Evolutionary conservation across 2,329 filamentous ascomycete species (phyloP), one percentile per base, ranked within the genome.

Genomic region (Diaporthe destruens): DNA sequence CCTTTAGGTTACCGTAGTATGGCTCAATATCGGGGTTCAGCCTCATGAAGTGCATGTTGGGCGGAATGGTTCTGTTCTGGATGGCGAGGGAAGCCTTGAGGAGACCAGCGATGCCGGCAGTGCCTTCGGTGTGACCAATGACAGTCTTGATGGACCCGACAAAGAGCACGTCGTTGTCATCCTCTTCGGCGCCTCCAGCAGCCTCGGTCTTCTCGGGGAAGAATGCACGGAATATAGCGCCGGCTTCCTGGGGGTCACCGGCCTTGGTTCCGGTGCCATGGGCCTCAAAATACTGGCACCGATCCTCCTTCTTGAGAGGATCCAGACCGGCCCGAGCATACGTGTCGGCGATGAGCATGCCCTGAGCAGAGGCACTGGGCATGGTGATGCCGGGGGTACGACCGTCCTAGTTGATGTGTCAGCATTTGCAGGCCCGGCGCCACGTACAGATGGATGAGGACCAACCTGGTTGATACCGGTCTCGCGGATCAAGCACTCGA

Each of bases 351-450:
- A 87, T 86, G 3, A 86, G 74, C 0, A 61, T 71, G 1, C 77
- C 78, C 72, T 88, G 86, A 0, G 84, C 82, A 0, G 74, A 54
- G 0, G 76, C 67, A 57, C 79, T 87, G 0, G 88, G 88, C 75
- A 86, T 81, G 0, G 87, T 88, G 63, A 89, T 84, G 0, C 87
- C 87, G 8, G 76, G 11, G 77, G 86, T 80, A 23, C 75, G 77
- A 7, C 87, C 87, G 73, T 89, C 54, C 63, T 65, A 51, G 20
- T 51, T 16, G 29, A 8, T 20, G 34, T 53, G 32, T 66, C n/a
- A 65, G 44, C 23, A 8, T 18, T 36, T 39, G 18, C 3, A 25
- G 1, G 7, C 6, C 7, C 20, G 14, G 25, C 20, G 1, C 3
- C 20, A 66, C 14, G 32, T 25, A 8, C 12, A 39, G 14, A 39